Base-by-base conservation (phyloP, 2,329 filamentous ascomycete species). In the Periconia sp. region DNA sequence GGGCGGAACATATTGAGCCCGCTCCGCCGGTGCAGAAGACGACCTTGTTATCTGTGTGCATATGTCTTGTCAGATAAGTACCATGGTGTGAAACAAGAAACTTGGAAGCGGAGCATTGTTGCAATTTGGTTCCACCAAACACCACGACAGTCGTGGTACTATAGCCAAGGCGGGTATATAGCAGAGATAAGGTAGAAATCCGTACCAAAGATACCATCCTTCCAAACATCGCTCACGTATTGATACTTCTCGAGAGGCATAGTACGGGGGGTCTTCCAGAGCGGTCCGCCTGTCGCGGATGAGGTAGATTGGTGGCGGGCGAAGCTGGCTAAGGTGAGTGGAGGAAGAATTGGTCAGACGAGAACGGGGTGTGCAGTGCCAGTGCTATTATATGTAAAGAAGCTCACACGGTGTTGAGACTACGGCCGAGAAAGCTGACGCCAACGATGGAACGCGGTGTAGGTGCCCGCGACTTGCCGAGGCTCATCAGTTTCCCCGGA, bases 11-110 rank as follows among this genome's bases (percentile, higher is more conserved):
- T 64, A 99, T 97, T 18, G 88, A 87, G 41, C 94, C 92, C 4
- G 91, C 91, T 38, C 94, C 94, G 45, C 94, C 94, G 3, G 94
- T 99, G 63, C 95, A 95, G 73, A 97, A 96, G 56, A 92, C 83
- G 31, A 97, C 92, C 63, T 94, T 92, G 66, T 86, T 85, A 51
- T 86, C 89, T 95, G 59, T 10, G 22, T 19, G 22, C 28, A 24
- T 15, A 21, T 17, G 13, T n/a, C 9, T 3, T 22, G 38, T 54
- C 23, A 54, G 50, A 31, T 38, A 33, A 18, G 18, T 23, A 25
- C 29, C 12, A 33, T 17, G 12, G 15, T 11, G 18, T 28, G 23
- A 10, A 12, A 29, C 4, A 22, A 6, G 10, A n/a, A 12, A 21
- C 12, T 21, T 5, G 8, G 31, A 4, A 19, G 4, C 9, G 18